These are phyloP conservation scores for Lactifluus piperatus DNA, from an alignment of 768 basidiomycete species.

Conservation along the genomic window DNA sequence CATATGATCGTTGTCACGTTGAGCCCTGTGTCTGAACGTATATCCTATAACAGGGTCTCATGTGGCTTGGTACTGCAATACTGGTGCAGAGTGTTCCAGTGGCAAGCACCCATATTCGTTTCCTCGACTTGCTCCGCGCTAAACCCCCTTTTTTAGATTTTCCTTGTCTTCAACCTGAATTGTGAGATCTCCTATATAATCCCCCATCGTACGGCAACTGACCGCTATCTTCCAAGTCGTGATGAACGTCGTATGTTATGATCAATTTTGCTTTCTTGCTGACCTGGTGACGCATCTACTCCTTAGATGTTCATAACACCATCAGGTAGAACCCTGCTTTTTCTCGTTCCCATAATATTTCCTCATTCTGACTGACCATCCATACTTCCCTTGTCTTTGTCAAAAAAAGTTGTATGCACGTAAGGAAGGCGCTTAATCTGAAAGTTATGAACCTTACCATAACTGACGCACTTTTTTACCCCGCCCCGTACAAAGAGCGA, in stretches of 20 bases:
- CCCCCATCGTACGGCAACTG: neutral
- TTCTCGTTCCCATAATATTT: neutral
- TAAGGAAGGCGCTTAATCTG: slow-evolving; percentile 1
- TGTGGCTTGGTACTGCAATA: slow-evolving; percentile 8
- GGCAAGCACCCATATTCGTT: neutral
- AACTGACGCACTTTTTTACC: neutral
- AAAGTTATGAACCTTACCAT: neutral
- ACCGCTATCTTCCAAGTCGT: neutral
- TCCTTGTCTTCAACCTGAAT: slow-evolving; percentile 12
- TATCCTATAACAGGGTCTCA: slow-evolving; percentile 6
- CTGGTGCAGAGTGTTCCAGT: slow-evolving; percentile 5
- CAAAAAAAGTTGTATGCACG: slow-evolving; percentile 19
- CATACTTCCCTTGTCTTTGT: neutral
- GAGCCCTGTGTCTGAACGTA: neutral
- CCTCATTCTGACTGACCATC: neutral
- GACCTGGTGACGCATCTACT: neutral
- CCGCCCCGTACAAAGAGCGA: slow-evolving; percentile 1
- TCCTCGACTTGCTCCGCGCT: neutral
- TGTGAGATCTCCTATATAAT: neutral
- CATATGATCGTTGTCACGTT: neutral
- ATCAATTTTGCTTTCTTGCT: neutral
- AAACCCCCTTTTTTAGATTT: neutral
- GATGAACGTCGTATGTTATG: slow-evolving; percentile 13
- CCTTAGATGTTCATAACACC: slow-evolving; percentile 14
- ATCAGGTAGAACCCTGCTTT: neutral